Evolutionary conservation across 495 filamentous ascomycete species (phyloP).

Genomic region (Xylaria scruposa): DNA sequence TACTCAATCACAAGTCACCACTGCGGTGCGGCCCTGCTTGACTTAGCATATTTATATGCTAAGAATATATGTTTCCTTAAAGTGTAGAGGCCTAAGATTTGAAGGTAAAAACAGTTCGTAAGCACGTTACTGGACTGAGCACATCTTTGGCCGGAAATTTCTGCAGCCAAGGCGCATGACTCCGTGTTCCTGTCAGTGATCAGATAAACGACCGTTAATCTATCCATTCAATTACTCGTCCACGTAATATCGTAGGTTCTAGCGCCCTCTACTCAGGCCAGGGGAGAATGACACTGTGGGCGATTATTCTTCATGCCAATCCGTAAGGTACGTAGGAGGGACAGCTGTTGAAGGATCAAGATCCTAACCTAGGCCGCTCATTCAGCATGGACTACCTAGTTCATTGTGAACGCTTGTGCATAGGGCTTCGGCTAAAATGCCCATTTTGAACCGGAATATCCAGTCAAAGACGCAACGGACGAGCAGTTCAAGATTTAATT

Average conservation of each 20-base stretch:
- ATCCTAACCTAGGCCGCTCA: constrained; percentile 5
- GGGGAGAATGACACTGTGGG: constrained; percentile 12
- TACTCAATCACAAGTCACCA: not conserved
- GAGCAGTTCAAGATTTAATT: not conserved
- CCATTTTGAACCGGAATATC: not conserved
- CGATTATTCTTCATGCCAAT: not conserved
- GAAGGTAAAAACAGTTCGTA: not conserved
- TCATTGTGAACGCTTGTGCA: not conserved
- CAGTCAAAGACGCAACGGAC: not conserved
- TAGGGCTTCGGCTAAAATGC: constrained; percentile 4
- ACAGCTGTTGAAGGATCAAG: not conserved
- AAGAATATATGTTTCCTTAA: not conserved
- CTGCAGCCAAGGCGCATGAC: not conserved
- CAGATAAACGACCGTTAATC: not conserved
- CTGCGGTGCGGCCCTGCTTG: not conserved
- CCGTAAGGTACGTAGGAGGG: not conserved
- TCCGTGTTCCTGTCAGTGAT: not conserved
- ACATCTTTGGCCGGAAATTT: not conserved
- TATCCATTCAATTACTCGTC: constrained; percentile 2
- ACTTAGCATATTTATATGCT: not conserved
- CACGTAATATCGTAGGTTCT: not conserved
- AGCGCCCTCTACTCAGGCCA: not conserved
- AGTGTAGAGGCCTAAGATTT: not conserved
- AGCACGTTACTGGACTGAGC: not conserved
- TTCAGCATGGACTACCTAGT: not conserved